Evolutionary conservation across 371 early-diverging fungal genomes (phyloP).

Genomic region (Smittium mucronatum): DNA sequence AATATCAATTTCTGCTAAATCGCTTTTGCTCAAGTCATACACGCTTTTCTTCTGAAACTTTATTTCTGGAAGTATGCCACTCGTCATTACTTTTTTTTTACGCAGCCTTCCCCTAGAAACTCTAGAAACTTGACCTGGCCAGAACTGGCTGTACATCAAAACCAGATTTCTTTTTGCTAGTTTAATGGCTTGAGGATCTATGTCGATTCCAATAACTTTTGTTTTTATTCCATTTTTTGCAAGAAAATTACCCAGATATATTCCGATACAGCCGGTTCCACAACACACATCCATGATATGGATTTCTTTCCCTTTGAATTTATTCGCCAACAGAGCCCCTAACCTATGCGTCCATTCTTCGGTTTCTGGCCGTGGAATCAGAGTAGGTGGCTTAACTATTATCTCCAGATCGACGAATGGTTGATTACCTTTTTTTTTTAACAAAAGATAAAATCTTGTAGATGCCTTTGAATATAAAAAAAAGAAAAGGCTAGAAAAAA

Average conservation of each 20-base stretch:
- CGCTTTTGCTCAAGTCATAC: not conserved
- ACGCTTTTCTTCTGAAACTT: not conserved
- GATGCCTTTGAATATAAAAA: too few species aligned
- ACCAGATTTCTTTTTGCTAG: slow-evolving; percentile 32
- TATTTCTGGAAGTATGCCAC: not conserved
- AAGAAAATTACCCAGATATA: slow-evolving; percentile 56
- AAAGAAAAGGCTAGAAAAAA: too few species aligned
- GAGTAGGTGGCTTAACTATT: not conserved
- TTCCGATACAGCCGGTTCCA: slow-evolving; percentile 76
- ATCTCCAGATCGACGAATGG: slow-evolving; percentile 6
- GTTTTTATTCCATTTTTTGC: slow-evolving; percentile 19
- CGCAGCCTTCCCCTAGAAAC: not conserved
- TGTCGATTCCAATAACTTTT: slow-evolving; percentile 40
- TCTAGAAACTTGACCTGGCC: slow-evolving; percentile 12
- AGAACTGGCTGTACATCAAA: slow-evolving; percentile 21
- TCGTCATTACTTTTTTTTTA: too few species aligned
- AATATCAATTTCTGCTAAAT: slow-evolving; percentile 37
- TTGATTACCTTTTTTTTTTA: not conserved
- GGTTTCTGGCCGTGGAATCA: slow-evolving; percentile 3
- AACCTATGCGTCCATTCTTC: not conserved
- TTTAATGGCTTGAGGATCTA: slow-evolving; percentile 27
- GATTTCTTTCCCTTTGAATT: not conserved
- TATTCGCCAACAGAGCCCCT: not conserved
- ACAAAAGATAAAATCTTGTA: too few species aligned
- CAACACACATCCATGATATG: slow-evolving; percentile 72